Conservation (phyloP, 345 rosid species). For the Dimocarpus longan region DNA sequence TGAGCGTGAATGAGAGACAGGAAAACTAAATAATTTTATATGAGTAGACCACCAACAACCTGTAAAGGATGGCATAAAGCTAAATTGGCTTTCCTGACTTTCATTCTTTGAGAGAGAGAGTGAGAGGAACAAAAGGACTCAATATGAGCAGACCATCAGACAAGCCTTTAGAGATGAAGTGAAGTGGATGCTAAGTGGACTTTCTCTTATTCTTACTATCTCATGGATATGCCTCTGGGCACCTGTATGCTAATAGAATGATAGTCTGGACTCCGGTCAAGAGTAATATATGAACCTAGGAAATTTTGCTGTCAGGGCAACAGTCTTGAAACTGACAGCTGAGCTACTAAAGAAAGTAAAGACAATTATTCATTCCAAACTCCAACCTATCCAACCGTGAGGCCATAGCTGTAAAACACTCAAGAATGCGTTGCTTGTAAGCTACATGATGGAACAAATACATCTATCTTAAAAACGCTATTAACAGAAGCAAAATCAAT, state of each 20-base stretch:
- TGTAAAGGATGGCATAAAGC: not conserved
- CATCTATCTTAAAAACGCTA: not conserved
- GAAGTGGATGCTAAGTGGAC: not conserved
- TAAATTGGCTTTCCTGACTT: not conserved
- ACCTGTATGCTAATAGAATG: not conserved
- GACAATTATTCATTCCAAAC: not conserved
- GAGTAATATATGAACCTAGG: not conserved
- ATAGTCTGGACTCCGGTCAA: not conserved
- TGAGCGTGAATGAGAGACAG: not conserved
- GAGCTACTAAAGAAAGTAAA: not conserved
- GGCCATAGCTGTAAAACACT: not conserved
- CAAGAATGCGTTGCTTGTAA: not conserved
- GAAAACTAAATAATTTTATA: conserved; percentile 1
- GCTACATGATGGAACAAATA: not conserved
- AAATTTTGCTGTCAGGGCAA: not conserved
- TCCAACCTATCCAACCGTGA: not conserved
- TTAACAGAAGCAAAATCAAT: not conserved
- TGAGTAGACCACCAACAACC: conserved; percentile 1
- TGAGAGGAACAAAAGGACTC: not conserved
- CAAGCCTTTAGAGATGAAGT: not conserved
- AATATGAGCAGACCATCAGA: not conserved
- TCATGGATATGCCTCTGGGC: not conserved
- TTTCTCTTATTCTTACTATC: not conserved
- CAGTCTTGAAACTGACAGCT: not conserved
- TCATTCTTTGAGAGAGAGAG: not conserved